Percentiles rank a stretch among this genome's conserved stretches.
phyloP scores from a whole-genome alignment of 129 eudicot species.

The Ambrosia artemisiifolia region DNA sequence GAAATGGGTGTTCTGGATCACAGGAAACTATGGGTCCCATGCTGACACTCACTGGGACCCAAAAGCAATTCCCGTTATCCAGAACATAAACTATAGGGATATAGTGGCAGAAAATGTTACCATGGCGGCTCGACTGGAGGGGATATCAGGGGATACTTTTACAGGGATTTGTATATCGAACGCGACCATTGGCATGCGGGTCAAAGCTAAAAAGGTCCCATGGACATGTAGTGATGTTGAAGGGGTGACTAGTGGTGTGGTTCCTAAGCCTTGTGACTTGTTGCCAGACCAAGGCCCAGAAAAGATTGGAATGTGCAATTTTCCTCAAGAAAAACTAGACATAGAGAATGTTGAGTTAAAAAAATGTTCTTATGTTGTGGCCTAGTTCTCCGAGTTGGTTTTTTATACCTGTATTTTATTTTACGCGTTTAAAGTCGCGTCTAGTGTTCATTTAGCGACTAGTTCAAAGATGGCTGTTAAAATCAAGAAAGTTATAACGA shows the following conservation, averaged over 20 bases:
- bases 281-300: conserved; percentile 62
- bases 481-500: not conserved
- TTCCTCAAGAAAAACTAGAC: conserved; percentile 45
- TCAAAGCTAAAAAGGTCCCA: conserved; percentile 70
- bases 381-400: not conserved
- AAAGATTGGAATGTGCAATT: conserved; percentile 47
- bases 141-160: conserved; percentile 64
- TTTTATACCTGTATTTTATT: conserved; percentile 5
- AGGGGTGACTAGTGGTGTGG: conserved; percentile 62
- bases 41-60: conserved; percentile 69
- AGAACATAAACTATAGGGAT: conserved; percentile 59
- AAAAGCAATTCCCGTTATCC: conserved; percentile 54
- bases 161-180: conserved; percentile 77
- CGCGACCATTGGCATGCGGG: conserved; percentile 59
- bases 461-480: not conserved
- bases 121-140: conserved; percentile 70
- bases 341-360: conserved; percentile 41
- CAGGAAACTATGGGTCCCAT: conserved; percentile 78
- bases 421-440: conserved; percentile 20
- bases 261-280: conserved; percentile 57
- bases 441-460: not conserved
- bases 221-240: conserved; percentile 71
- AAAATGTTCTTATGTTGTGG: conserved; percentile 38
- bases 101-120: conserved; percentile 66
- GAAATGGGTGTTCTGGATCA: conserved; percentile 91